Conservation (phyloP, 768 basidiomycete species). For the Solioccasus polychromus region DNA sequence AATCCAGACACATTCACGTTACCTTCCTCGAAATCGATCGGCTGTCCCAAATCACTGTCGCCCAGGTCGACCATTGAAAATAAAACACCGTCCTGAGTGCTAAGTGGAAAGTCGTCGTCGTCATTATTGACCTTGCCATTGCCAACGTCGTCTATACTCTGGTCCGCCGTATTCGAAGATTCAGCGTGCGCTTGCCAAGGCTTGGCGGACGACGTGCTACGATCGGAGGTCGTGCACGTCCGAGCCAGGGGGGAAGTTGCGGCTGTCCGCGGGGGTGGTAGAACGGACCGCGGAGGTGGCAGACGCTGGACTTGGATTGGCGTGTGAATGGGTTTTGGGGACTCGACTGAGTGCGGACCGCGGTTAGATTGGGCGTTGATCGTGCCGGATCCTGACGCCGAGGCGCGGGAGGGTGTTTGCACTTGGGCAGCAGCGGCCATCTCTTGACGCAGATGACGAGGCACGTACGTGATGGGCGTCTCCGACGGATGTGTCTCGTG, state of each 20-base stretch:
- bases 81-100: slow-evolving; percentile 67
- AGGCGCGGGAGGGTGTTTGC: slow-evolving; percentile 1
- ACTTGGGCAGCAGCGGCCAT: slow-evolving; percentile 7
- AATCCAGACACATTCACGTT: slow-evolving; percentile 4
- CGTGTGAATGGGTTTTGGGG: slow-evolving; percentile 26
- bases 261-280: slow-evolving; percentile 3
- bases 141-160: neutral
- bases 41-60: slow-evolving; percentile 39
- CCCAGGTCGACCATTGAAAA: slow-evolving; percentile 55
- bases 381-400: neutral
- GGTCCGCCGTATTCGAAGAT: slow-evolving; percentile 5
- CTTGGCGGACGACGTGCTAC: slow-evolving; percentile 10
- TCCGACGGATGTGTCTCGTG: slow-evolving; percentile 4
- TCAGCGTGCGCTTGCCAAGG: too few relatives aligned
- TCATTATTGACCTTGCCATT: slow-evolving; percentile 26
- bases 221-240: slow-evolving; percentile 9
- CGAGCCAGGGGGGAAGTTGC: slow-evolving; percentile 15
- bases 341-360: neutral
- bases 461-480: slow-evolving; percentile 33
- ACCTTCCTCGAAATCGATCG: slow-evolving; percentile 41
- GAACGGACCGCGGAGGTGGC: slow-evolving; percentile 7
- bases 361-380: neutral
- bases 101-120: slow-evolving; percentile 45
- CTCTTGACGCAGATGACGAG: slow-evolving; percentile 39
- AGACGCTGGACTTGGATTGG: slow-evolving; percentile 32